These are phyloP conservation scores for Suillus sp. DNA, from an alignment of 768 basidiomycete genomes.

Conservation along the genomic window DNA sequence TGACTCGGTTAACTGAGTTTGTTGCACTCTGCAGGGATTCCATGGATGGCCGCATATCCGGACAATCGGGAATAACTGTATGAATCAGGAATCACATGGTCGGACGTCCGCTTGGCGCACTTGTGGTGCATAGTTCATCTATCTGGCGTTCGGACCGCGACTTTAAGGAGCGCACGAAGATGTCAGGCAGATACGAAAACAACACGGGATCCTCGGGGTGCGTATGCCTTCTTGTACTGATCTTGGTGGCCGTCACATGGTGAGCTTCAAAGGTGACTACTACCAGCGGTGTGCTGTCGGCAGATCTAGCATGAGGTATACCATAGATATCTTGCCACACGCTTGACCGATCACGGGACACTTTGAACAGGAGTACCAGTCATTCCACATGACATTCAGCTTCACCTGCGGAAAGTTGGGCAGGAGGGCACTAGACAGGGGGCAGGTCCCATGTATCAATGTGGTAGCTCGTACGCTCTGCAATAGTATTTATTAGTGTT, in stretches of 20 bases:
- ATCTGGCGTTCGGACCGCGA: background rate
- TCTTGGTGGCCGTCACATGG: background rate
- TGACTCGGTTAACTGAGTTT: background rate
- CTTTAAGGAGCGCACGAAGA: background rate
- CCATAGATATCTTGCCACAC: background rate
- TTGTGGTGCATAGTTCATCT: background rate
- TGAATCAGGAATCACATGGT: background rate
- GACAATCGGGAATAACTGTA: background rate
- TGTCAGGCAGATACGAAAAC: too few relatives aligned
- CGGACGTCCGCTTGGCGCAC: background rate
- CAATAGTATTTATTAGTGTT: background rate
- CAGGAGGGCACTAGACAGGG: background rate
- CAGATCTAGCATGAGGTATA: background rate
- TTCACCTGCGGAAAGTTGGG: background rate
- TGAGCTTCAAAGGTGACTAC: background rate
- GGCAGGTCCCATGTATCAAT: background rate
- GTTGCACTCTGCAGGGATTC: background rate
- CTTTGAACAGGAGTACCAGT: background rate
- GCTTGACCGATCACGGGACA: background rate
- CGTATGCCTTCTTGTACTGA: background rate
- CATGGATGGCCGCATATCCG: background rate
- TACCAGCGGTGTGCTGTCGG: background rate
- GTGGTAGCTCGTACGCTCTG: background rate
- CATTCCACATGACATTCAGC: background rate
- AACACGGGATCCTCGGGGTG: background rate